These are phyloP conservation scores for Hibiscus mutabilis DNA, from an alignment of 345 rosid genomes.

Conservation along the genomic window DNA sequence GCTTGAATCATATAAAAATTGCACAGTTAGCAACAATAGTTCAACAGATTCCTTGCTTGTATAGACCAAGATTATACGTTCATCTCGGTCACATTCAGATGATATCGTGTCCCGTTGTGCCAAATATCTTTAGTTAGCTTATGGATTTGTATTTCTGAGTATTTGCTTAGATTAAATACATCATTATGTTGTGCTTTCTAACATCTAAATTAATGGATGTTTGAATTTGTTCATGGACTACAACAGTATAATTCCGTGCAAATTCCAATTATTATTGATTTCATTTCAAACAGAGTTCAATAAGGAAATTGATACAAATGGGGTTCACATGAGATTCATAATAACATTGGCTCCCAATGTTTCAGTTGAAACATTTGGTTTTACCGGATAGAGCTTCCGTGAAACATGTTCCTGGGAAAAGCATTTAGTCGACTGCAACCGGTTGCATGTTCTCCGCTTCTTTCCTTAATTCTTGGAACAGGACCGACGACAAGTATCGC, in stretches of 20 bases:
- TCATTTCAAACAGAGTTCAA: not conserved
- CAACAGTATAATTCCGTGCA: not conserved
- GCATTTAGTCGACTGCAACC: slow-evolving; percentile 64
- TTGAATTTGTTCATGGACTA: no score
- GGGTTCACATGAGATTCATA: not conserved
- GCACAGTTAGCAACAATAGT: not conserved
- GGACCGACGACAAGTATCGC: slow-evolving; percentile 74
- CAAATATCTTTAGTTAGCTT: no score
- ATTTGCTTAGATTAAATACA: no score
- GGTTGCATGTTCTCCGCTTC: slow-evolving; percentile 95
- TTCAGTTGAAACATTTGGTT: not conserved
- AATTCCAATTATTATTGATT: not conserved
- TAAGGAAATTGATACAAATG: not conserved
- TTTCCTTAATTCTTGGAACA: slow-evolving; percentile 75
- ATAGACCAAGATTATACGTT: no score
- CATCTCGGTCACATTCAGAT: no score
- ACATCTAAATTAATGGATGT: no score
- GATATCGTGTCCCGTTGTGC: no score
- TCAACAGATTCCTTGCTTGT: no score
- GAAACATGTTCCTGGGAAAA: not conserved
- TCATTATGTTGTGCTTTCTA: no score
- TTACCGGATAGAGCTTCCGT: not conserved
- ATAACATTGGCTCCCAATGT: not conserved
- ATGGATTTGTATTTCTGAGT: no score
- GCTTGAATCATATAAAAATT: not conserved